Conservation (phyloP, 2,329 filamentous ascomycete species). For the Aspergillus thermomutatus region DNA sequence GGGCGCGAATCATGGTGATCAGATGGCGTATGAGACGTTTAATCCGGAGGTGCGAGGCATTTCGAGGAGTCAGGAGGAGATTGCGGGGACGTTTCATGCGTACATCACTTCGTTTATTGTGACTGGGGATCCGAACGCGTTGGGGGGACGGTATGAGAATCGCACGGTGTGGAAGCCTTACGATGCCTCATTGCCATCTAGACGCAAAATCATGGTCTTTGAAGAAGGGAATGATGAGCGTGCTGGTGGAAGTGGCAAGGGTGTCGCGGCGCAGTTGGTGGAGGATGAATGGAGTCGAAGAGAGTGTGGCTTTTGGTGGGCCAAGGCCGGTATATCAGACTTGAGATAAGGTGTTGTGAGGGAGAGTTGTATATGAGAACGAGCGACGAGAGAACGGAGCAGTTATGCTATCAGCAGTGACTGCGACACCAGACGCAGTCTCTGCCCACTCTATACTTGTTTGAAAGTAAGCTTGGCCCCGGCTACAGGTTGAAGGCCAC, state of each 20-base stretch:
- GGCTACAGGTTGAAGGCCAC: not conserved
- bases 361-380: no score
- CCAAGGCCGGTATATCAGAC: constrained; percentile 27
- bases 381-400: no score
- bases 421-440: no score
- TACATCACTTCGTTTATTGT: constrained; percentile 51
- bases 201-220: constrained; percentile 42
- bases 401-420: no score
- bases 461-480: not conserved
- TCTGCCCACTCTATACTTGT: not conserved
- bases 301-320: constrained; percentile 49
- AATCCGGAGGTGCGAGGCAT: constrained; percentile 32
- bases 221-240: constrained; percentile 50
- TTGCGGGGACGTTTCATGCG: constrained; percentile 44
- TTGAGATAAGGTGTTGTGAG: not conserved
- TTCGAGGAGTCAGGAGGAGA: constrained; percentile 40
- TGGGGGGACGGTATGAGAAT: constrained; percentile 23
- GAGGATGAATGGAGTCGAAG: constrained; percentile 42
- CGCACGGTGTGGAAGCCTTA: constrained; percentile 40
- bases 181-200: constrained; percentile 10
- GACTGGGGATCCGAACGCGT: constrained; percentile 44
- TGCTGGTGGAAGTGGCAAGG: constrained; percentile 39
- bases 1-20: constrained; percentile 49
- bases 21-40: constrained; percentile 48
- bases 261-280: constrained; percentile 39